Conservation (phyloP, 2,329 filamentous ascomycete species). For the Pestalotiopsis fici region DNA sequence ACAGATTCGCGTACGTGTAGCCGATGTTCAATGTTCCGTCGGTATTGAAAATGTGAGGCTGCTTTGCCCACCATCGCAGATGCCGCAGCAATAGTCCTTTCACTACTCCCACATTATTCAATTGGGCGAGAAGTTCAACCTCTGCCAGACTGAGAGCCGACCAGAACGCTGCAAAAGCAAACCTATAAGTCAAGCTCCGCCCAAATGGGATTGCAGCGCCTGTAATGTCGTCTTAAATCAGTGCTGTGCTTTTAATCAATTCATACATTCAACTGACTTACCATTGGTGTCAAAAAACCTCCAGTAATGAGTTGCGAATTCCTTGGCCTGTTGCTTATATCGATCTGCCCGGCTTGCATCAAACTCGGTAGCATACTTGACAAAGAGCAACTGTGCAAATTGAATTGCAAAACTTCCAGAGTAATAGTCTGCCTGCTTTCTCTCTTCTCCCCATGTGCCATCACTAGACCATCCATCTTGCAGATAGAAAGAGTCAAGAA, state of each 20-base stretch:
- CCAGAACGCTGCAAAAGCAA: conserved; percentile 50
- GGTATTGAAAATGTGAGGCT: conserved; percentile 44
- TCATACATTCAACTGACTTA: conserved; percentile 17
- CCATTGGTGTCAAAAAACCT: conserved; percentile 48
- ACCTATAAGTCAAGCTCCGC: conserved; percentile 51
- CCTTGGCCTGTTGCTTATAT: conserved; percentile 38
- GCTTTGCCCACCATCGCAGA: conserved; percentile 47
- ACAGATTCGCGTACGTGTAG: conserved; percentile 45
- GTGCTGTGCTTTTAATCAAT: neutral
- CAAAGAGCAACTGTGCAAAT: conserved; percentile 49
- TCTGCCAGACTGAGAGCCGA: conserved; percentile 44
- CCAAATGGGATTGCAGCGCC: conserved; percentile 54
- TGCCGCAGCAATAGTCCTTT: conserved; percentile 53
- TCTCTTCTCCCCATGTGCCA: conserved; percentile 40
- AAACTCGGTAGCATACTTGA: conserved; percentile 40
- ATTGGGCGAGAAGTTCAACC: conserved; percentile 36
- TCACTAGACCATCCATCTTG: conserved; percentile 49
- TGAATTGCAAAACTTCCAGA: conserved; percentile 56
- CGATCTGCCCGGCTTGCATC: conserved; percentile 36
- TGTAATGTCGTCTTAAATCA: conserved; percentile 17
- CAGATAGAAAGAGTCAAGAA: conserved; percentile 46
- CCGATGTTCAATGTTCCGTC: conserved; percentile 53
- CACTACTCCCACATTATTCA: conserved; percentile 37
- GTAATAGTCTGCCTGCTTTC: conserved; percentile 50
- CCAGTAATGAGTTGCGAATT: conserved; percentile 45